Evolutionary conservation across 371 early-diverging fungal species (phyloP), one percentile per base, ranked within the genome.

Genomic region (Zopfochytrium polystomum): DNA sequence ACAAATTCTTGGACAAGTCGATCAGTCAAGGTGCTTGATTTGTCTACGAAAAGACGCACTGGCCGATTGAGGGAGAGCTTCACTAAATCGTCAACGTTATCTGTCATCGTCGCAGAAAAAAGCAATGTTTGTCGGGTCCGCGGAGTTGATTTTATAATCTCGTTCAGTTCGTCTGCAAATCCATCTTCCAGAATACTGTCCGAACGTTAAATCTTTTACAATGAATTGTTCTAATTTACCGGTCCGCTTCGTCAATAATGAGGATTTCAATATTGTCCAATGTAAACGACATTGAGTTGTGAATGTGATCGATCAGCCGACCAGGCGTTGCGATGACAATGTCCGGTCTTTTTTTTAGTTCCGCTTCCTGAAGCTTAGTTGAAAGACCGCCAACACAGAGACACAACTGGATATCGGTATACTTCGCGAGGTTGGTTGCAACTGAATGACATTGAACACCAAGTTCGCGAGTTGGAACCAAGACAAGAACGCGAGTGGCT

Each of bases 21-120:
- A 23, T 79, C 75, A 18, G 94, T 89, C 0, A 94, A 85, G 18
- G 91, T 76, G 22, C 87, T 90, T 32, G 76, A 80, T 26, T 83
- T 71, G 71, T 98, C 93, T 26, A 96, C 83, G 71, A 92, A 91
- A n/a, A 96, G 80, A 35, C 93, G 84, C 3, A 91, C 90, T 30
- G 97, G 98, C 22, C 86, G 77, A 53, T 90, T 85, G 52, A 98
- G 80, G 0, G 96, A 95, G 74, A 98, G 83, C 42, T 93, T 88
- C 48, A 95, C 87, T 52, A 98, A 81, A 66, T 95, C 87, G 71
- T 96, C 95, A 30, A 96, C 95, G 66, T 98, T 96, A 71, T 94
- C 95, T 2, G 99, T 99, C 99, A 99, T 99, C n/a, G 99, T 99
- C 18, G 99, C 99, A 42, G 96, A 95, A 81, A 99, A 99, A 47